phyloP scores from a whole-genome alignment of 805 yeast genomes.

The Ogataea methanolica region DNA sequence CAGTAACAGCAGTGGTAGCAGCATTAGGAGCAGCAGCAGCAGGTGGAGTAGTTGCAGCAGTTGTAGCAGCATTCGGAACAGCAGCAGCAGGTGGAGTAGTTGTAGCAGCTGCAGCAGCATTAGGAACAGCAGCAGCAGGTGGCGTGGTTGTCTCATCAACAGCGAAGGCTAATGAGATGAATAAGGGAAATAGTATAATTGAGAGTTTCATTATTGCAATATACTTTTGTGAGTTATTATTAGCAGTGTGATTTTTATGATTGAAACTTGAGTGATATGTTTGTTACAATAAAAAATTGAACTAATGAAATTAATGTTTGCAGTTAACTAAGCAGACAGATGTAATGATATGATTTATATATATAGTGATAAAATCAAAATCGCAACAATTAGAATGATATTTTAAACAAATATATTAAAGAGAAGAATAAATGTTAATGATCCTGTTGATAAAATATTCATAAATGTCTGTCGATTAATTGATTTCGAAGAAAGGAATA shows the following conservation, averaged over 20 bases:
- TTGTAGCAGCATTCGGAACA: constrained; percentile 3
- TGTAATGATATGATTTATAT: too few relatives aligned
- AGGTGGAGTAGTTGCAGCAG: constrained; percentile 10
- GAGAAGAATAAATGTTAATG: too few relatives aligned
- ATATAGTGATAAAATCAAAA: too few relatives aligned
- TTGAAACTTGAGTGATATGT: not conserved
- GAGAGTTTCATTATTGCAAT: constrained; percentile 6
- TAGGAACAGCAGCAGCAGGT: constrained; percentile 5
- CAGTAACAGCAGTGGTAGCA: constrained; percentile 5
- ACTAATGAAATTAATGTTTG: too few relatives aligned
- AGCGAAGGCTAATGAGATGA: constrained; percentile 7
- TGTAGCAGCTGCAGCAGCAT: constrained; percentile 4
- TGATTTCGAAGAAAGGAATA: too few relatives aligned
- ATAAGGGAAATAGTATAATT: constrained; percentile 4
- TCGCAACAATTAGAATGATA: too few relatives aligned
- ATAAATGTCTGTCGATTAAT: too few relatives aligned
- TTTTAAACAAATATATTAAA: too few relatives aligned
- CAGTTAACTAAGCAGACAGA: too few relatives aligned
- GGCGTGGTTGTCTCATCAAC: constrained; percentile 12
- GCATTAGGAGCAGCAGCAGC: constrained; percentile 10
- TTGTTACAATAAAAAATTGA: too few relatives aligned
- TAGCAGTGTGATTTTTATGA: not conserved
- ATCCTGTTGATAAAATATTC: too few relatives aligned
- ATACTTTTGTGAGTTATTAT: not conserved
- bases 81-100: constrained; percentile 11